Percentiles rank a stretch among this genome's conserved stretches.
Conservation (phyloP, 352 stramenopile genomes). For the Globisporangium solare region DNA sequence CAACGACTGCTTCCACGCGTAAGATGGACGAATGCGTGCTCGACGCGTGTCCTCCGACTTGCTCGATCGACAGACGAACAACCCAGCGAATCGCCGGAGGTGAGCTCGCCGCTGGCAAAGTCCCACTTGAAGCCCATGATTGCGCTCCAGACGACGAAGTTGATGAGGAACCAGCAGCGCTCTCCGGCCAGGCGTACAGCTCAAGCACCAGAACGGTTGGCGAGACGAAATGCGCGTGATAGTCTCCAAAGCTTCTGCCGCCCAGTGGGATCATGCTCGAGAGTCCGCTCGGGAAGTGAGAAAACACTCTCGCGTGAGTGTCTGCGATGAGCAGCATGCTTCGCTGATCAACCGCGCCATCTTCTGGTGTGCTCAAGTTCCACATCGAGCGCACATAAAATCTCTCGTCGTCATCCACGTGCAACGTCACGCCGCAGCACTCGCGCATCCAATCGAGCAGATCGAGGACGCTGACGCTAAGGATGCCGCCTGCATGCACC, state of each 20-base stretch:
- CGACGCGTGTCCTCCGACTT: too few species aligned
- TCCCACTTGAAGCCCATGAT: too few species aligned
- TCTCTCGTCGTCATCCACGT: slow-evolving; percentile 6
- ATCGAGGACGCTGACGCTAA: slow-evolving; percentile 3
- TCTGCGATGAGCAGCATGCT: slow-evolving; percentile 7
- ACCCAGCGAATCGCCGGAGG: too few species aligned
- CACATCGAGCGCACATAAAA: slow-evolving; percentile 9
- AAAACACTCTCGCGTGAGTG: slow-evolving; percentile 8
- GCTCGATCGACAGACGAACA: too few species aligned
- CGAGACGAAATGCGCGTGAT: slow-evolving; percentile 8
- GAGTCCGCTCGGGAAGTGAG: slow-evolving; percentile 12
- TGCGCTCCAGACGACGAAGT: too few species aligned
- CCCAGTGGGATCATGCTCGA: slow-evolving; percentile 13
- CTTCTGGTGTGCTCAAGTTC: neutral
- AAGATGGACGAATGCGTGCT: too few species aligned
- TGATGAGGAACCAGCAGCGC: neutral
- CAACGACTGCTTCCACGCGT: too few species aligned
- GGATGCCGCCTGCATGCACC: neutral
- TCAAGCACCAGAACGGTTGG: slow-evolving; percentile 9
- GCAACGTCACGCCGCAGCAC: slow-evolving; percentile 7
- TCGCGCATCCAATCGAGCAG: slow-evolving; percentile 15
- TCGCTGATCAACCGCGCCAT: too few species aligned
- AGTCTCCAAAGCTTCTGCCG: slow-evolving; percentile 5
- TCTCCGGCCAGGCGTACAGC: slow-evolving; percentile 9
- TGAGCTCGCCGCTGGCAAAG: too few species aligned